These are phyloP conservation scores for Cyclanthera cordifolia DNA, from an alignment of 306 rosid species.

Conservation along the genomic window DNA sequence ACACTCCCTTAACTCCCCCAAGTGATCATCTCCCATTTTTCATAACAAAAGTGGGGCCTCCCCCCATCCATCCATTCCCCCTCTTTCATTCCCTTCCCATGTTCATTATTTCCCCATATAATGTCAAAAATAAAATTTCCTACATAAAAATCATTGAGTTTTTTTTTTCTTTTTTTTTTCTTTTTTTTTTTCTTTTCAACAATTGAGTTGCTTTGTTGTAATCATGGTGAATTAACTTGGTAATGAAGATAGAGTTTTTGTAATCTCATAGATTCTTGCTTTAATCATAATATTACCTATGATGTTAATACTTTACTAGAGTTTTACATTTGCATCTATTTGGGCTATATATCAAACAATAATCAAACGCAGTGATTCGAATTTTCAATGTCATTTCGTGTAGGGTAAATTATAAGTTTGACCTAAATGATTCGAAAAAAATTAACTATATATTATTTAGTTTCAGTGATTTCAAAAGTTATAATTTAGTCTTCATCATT, in stretches of 20 bases:
- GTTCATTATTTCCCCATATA: background rate
- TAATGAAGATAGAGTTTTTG: background rate
- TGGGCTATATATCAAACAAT: background rate
- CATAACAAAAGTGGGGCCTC: background rate
- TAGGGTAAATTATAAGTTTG: too few relatives aligned
- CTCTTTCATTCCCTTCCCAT: background rate
- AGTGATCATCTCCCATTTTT: slow-evolving; percentile 7
- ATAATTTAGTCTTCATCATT: too few relatives aligned
- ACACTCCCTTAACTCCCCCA: background rate
- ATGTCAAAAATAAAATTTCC: background rate
- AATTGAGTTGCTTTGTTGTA: background rate
- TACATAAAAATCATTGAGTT: background rate
- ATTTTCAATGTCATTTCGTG: too few relatives aligned
- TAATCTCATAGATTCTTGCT: background rate
- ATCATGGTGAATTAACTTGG: background rate
- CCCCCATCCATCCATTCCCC: background rate
- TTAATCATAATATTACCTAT: background rate
- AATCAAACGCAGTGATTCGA: too few relatives aligned
- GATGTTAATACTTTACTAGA: background rate
- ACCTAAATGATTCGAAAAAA: too few relatives aligned
- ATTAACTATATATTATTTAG: too few relatives aligned
- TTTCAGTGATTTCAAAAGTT: too few relatives aligned
- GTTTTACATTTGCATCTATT: background rate
- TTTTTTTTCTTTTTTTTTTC: background rate
- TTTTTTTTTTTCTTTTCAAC: background rate